Evolutionary conservation across 768 basidiomycete species (phyloP), one percentile per base, ranked within the genome.

Genomic region (Boletus rubescentipes): DNA sequence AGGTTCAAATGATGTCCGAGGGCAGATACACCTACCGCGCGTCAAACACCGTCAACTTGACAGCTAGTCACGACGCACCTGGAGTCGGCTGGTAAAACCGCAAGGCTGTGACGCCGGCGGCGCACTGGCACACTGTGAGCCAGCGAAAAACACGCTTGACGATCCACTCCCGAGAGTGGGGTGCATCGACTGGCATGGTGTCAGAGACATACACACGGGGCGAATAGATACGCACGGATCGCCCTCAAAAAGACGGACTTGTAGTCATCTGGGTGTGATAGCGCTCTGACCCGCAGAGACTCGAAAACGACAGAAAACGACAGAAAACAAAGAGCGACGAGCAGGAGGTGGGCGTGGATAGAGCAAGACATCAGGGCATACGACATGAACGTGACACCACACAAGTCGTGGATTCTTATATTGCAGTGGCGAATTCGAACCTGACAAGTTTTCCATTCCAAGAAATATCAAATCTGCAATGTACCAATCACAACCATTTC

Each of bases 281-380:
- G 16, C 5, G 49, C 44, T 41, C 49, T 43, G 42, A 26, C 54
- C 51, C 39, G 59, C 53, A 58, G 53, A 58, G 47, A 50, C 6
- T 50, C 50, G 18, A 49, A 39, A 34, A 51, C 20, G 39, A 61
- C 12, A 11, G 36, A 3, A 2, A 53, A n/a, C 2, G 23, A 61
- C 20, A 58, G 15, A 47, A 61, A 37, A 31, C 49, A 62, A 55
- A 62, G 61, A 62, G 55, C 61, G 59, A 55, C 61, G 11, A 54
- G 44, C 30, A 54, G 46, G 15, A 45, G 40, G 46, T 51, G 58
- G 48, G 49, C 32, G 46, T 55, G 42, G 12, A 30, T 23, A 6
- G 45, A 42, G 43, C 43, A 37, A 36, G 46, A 57, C 58, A 61
- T 61, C n/a, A 14, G n/a, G n/a, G n/a, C n/a, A n/a, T n/a, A n/a